Conservation (phyloP, 2,329 filamentous ascomycete species). For the Fusarium albosuccineum region DNA sequence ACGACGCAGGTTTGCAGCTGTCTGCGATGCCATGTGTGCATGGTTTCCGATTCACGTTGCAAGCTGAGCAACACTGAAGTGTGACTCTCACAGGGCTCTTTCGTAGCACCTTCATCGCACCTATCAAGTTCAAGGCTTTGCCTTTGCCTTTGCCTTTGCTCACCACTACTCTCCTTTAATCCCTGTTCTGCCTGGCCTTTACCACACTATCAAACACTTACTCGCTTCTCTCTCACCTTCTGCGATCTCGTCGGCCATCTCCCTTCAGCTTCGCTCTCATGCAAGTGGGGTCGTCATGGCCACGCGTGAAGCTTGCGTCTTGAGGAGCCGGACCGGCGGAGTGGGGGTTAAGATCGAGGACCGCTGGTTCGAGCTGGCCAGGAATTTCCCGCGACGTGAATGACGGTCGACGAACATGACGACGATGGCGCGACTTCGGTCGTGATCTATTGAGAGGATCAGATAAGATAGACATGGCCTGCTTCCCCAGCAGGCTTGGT, state of each 20-base stretch:
- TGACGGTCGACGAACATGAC: conserved; percentile 8
- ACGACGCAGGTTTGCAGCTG: background rate
- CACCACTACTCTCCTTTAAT: background rate
- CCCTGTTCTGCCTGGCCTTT: background rate
- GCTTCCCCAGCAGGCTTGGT: conserved; percentile 8
- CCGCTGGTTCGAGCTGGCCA: conserved; percentile 22
- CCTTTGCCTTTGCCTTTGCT: background rate
- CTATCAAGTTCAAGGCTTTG: background rate
- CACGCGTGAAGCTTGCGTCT: conserved; percentile 23
- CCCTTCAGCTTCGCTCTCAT: conserved; percentile 21
- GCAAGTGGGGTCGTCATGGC: conserved; percentile 30
- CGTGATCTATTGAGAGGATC: conserved; percentile 58
- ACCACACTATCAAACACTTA: background rate
- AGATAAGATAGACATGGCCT: conserved; percentile 41
- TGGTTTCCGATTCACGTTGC: conserved; percentile 8
- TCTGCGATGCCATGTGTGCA: conserved; percentile 7
- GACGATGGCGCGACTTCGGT: conserved; percentile 41
- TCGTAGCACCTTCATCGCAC: background rate
- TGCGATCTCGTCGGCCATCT: background rate
- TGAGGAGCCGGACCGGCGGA: conserved; percentile 24
- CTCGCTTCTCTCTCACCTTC: conserved; percentile 1
- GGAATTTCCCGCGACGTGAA: conserved; percentile 20
- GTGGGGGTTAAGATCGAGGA: conserved; percentile 29
- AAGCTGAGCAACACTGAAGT: background rate
- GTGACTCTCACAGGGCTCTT: conserved; percentile 12